Evolutionary conservation across 2,329 filamentous ascomycete genomes (phyloP).

Genomic region (Xylariaceae sp.): DNA sequence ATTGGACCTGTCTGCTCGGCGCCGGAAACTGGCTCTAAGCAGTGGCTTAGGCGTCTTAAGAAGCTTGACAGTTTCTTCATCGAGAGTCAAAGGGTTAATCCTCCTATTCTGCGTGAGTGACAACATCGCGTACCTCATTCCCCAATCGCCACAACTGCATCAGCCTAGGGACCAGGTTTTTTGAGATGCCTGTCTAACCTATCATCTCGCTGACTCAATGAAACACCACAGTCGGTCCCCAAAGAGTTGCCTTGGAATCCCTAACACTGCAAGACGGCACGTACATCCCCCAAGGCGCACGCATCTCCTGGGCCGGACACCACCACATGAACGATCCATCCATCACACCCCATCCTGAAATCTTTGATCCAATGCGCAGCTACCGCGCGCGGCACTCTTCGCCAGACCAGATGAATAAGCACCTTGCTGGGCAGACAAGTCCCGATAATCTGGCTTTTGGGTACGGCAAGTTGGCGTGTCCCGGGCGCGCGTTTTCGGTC

Average conservation of each 20-base stretch:
- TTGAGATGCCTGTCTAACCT: neutral
- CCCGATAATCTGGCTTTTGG: slow-evolving; percentile 13
- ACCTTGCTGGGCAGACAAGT: slow-evolving; percentile 7
- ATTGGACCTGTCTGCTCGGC: neutral
- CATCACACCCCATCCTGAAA: slow-evolving; percentile 8
- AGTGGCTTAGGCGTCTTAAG: slow-evolving; percentile 10
- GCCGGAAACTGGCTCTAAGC: neutral
- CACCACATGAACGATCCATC: slow-evolving; percentile 11
- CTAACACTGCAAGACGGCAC: slow-evolving; percentile 21
- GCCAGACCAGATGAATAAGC: slow-evolving; percentile 4
- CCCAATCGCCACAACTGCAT: neutral
- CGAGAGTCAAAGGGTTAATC: slow-evolving; percentile 13
- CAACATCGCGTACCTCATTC: neutral
- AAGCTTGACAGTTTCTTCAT: slow-evolving; percentile 15
- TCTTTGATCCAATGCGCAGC: slow-evolving; percentile 17
- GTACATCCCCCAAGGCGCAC: slow-evolving; percentile 9
- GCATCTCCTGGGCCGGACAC: slow-evolving; percentile 8
- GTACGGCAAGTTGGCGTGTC: slow-evolving; percentile 16
- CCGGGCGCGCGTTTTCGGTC: slow-evolving; percentile 9
- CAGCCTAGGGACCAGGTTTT: neutral
- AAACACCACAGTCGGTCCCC: slow-evolving; percentile 9
- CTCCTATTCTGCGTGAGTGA: slow-evolving; percentile 13
- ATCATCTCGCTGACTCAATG: neutral
- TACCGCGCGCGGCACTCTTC: slow-evolving; percentile 13
- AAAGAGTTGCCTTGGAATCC: slow-evolving; percentile 7